A percentile compares a stretch with the other conserved stretches of the same genome.
These are phyloP conservation scores for Urtica urens DNA, from an alignment of 306 rosid genomes.

Conservation along the genomic window DNA sequence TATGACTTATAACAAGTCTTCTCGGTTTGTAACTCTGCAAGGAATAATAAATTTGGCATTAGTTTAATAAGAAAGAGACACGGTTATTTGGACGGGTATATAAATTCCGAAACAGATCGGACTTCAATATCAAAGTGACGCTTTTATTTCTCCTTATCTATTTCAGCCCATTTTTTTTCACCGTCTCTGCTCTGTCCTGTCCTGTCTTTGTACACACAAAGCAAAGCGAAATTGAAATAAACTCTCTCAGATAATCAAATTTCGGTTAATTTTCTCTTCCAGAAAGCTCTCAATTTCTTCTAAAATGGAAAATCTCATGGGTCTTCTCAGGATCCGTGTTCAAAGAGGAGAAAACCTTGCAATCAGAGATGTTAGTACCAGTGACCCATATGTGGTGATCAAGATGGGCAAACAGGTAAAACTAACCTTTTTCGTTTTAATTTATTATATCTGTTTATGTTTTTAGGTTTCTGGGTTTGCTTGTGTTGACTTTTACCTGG, in stretches of 20 bases:
- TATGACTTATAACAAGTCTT: no score
- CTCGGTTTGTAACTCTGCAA: no score
- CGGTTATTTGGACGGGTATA: not conserved
- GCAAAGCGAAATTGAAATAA: not conserved
- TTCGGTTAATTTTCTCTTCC: not conserved
- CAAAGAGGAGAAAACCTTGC: conserved; percentile 56
- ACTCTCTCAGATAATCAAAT: not conserved
- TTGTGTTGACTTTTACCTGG: not conserved
- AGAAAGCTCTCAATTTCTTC: not conserved
- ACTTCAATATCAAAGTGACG: not conserved
- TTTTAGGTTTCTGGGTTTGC: conserved; percentile 2
- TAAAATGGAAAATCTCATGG: conserved; percentile 28
- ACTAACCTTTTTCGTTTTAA: not conserved
- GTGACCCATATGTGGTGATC: conserved; percentile 67
- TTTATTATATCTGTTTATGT: not conserved
- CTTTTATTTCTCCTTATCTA: not conserved
- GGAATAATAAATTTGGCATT: not conserved
- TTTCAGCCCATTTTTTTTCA: not conserved
- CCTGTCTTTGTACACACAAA: not conserved
- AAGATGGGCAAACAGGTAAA: conserved; percentile 61
- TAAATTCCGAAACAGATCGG: not conserved
- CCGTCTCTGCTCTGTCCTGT: not conserved
- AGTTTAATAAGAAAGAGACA: not conserved
- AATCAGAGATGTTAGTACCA: conserved; percentile 51
- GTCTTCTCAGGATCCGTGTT: conserved; percentile 53